Conservation (phyloP, 2,329 filamentous ascomycete species). For the Aspergillus flavus region DNA sequence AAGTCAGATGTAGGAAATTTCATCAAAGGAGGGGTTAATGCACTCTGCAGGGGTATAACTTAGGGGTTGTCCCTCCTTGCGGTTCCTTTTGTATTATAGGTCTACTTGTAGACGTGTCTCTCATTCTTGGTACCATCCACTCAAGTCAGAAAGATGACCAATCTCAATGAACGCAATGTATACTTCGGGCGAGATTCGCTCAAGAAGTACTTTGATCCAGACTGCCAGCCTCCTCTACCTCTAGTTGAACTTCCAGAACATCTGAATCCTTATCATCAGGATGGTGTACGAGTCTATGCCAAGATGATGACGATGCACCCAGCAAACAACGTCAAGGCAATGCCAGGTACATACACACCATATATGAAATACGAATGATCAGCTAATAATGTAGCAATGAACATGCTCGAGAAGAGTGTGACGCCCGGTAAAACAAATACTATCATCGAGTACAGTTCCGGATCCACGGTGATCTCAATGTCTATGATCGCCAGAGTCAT, state of each 20-base stretch:
- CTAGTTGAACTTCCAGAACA: slow-evolving; percentile 62
- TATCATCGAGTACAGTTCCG: slow-evolving; percentile 64
- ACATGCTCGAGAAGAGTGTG: slow-evolving; percentile 51
- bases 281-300: slow-evolving; percentile 65
- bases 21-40: slow-evolving; percentile 5
- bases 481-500: slow-evolving; percentile 56
- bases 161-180: slow-evolving; percentile 52
- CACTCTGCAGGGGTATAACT: slow-evolving; percentile 9
- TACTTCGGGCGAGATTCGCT: slow-evolving; percentile 61
- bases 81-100: background rate
- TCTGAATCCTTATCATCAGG: slow-evolving; percentile 59
- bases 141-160: slow-evolving; percentile 22
- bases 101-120: background rate
- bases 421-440: slow-evolving; percentile 51
- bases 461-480: slow-evolving; percentile 65
- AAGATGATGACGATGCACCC: slow-evolving; percentile 69
- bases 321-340: slow-evolving; percentile 66
- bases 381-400: slow-evolving; percentile 45
- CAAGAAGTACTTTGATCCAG: slow-evolving; percentile 62
- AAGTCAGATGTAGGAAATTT: background rate
- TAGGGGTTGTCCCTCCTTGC: slow-evolving; percentile 11
- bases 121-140: background rate
- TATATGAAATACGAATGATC: background rate
- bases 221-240: slow-evolving; percentile 59
- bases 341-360: slow-evolving; percentile 46